Base-by-base conservation (phyloP, 1,139 yeast genomes). In the Lodderomyces margitis region DNA sequence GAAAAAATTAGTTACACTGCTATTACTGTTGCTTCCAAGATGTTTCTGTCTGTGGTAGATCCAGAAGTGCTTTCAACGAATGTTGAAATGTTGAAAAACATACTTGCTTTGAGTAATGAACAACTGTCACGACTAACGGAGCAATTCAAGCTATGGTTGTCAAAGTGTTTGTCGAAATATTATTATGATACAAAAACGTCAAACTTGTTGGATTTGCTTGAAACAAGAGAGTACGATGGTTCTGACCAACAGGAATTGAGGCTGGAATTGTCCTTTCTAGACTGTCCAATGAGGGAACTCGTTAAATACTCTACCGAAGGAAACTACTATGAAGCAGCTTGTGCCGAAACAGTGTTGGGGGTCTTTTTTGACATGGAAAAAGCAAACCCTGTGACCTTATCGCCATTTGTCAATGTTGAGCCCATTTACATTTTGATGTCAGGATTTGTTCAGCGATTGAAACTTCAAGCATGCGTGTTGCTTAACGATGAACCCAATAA, bases 311-410 rank as follows among this genome's bases (percentile, higher is more conserved):
- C 47, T 2, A 36, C 41, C 2, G 32, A 38, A 2, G 46, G 41
- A 16, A 40, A 48, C 19, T 28, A 28, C 19, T 4, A 15, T 9
- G 32, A 28, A 28, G 51, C 52, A 10, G 59, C 62, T 2, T 62
- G 68, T 40, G 63, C 69, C 30, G 77, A 74, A 36, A 52, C 67
- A 2, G 54, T 68, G 9, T 40, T 70, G 11, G 78, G 78, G 2
- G 72, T 63, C 3, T 51, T 73, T 24, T 47, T 68, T 2, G 46
- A 56, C 44, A 61, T 59, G 35, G 52, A 49, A 27, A 43, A 50
- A 2, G 36, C 33, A 0, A 47, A 50, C 14, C 45, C 39, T 6
- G 41, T 49, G 2, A 61, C 56, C 11, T 44, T 58, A 2, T 44
- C 33, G 36, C 53, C 50, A 16, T 55, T 40, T 46, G 42, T 54